Percentiles rank a stretch among this genome's conserved stretches.
phyloP scores from a whole-genome alignment of 768 basidiomycete species.

The Podaxis sp. region DNA sequence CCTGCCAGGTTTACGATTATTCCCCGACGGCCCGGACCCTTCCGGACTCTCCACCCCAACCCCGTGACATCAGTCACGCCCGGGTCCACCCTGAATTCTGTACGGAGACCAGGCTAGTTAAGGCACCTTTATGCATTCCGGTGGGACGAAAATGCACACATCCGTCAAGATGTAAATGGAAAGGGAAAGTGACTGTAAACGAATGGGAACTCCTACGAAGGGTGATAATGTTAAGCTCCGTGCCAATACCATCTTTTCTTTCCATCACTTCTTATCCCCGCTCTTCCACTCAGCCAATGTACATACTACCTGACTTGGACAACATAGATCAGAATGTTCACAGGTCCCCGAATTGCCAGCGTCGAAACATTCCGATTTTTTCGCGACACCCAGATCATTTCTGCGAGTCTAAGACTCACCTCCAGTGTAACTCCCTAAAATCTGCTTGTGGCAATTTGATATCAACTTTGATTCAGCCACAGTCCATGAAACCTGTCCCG shows the following conservation, averaged over 20 bases:
- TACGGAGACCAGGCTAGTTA: background rate
- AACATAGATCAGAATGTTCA: background rate
- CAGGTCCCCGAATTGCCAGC: background rate
- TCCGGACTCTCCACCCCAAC: background rate
- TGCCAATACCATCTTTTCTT: background rate
- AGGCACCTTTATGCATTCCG: background rate
- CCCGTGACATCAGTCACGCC: background rate
- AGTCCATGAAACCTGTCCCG: too few species aligned
- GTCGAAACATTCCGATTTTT: background rate
- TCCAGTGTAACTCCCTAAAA: background rate
- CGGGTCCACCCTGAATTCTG: background rate
- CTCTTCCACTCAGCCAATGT: background rate
- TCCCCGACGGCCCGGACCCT: background rate
- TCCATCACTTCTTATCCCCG: slow-evolving; percentile 1
- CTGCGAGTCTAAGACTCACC: background rate
- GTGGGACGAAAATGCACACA: background rate
- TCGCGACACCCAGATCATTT: background rate
- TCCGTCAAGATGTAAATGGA: background rate
- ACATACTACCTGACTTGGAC: background rate
- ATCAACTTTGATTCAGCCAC: background rate
- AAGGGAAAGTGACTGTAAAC: background rate
- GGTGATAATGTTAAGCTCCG: slow-evolving; percentile 2
- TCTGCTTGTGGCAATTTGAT: background rate
- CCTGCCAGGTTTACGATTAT: background rate
- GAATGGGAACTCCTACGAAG: background rate